Percentiles rank a stretch among this genome's conserved stretches.
Conservation (phyloP, 73 alveolate species). For the Tetrahymena thermophila region DNA sequence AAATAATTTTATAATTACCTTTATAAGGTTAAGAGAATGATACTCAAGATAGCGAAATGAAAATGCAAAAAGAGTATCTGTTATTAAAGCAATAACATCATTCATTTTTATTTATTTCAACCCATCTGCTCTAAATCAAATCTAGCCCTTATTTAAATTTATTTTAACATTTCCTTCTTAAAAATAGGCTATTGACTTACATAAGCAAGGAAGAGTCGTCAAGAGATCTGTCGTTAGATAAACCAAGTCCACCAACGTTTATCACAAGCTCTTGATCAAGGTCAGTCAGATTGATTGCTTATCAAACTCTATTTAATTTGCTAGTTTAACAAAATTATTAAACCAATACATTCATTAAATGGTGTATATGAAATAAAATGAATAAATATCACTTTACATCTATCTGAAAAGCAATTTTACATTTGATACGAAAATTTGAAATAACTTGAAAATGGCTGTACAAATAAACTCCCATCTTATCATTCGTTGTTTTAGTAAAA, state of each 20-base stretch:
- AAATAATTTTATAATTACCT: neutral
- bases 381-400: neutral
- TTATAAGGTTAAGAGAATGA: neutral
- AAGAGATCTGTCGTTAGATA: neutral
- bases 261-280: neutral
- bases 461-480: neutral
- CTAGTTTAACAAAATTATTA: neutral
- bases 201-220: constrained; percentile 4
- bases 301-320: neutral
- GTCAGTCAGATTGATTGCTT: neutral
- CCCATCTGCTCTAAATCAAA: neutral
- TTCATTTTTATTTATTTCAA: neutral
- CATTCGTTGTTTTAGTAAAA: neutral
- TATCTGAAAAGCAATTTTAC: neutral
- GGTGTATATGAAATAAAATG: neutral
- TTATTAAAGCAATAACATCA: neutral
- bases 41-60: neutral
- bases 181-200: neutral
- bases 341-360: neutral
- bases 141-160: neutral
- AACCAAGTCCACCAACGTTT: constrained; percentile 4
- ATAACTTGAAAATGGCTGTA: neutral
- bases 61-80: neutral
- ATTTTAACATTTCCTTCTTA: neutral
- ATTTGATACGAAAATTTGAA: neutral